A percentile compares a stretch with the other conserved stretches of the same genome.
These are phyloP conservation scores for Cardiospermum halicacabum DNA, from an alignment of 345 rosid genomes.

Conservation along the genomic window DNA sequence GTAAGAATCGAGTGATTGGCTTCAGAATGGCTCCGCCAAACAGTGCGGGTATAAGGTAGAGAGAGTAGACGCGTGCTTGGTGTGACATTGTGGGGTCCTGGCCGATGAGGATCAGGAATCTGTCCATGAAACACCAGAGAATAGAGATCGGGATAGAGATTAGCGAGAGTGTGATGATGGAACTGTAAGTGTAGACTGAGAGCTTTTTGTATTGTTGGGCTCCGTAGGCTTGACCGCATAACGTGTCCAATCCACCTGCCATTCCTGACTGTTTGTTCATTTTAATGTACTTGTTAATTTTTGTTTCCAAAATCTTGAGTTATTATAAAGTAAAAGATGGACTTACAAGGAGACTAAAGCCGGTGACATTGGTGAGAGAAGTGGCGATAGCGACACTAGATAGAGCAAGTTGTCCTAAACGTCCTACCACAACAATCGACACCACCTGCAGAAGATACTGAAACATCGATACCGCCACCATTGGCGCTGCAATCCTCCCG, in stretches of 20 bases:
- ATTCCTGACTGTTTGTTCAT: conserved; percentile 27
- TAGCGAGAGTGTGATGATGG: conserved; percentile 22
- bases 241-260: conserved; percentile 30
- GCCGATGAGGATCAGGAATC: conserved; percentile 21
- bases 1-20: conserved; percentile 25
- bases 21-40: conserved; percentile 24
- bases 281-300: too few relatives aligned
- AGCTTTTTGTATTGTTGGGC: conserved; percentile 28
- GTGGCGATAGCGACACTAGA: conserved; percentile 27
- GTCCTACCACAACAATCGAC: conserved; percentile 20
- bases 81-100: conserved; percentile 27
- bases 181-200: conserved; percentile 21
- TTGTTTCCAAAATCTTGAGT: too few relatives aligned
- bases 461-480: conserved; percentile 22
- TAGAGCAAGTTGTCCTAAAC: conserved; percentile 23
- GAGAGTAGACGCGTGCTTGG: conserved; percentile 23
- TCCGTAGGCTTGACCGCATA: conserved; percentile 34
- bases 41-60: conserved; percentile 33
- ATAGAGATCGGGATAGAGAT: conserved; percentile 20
- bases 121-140: conserved; percentile 30
- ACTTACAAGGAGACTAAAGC: conserved; percentile 29
- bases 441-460: conserved; percentile 28
- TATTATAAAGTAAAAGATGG: not conserved
- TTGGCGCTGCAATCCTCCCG: conserved; percentile 16
- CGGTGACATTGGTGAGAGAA: conserved; percentile 28